These are phyloP conservation scores for Castanea crenata DNA, from an alignment of 306 rosid genomes.

Conservation along the genomic window DNA sequence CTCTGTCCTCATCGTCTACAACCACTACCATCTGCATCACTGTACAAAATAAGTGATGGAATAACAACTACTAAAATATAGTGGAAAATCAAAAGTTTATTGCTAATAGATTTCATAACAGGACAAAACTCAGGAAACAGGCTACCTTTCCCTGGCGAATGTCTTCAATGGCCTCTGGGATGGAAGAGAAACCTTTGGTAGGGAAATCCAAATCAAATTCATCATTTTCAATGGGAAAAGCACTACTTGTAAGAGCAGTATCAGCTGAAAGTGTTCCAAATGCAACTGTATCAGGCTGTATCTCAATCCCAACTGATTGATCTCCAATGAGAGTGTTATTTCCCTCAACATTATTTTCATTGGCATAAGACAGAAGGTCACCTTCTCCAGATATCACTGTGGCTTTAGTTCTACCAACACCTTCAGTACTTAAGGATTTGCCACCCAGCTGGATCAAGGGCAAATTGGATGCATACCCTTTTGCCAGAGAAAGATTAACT, in stretches of 20 bases:
- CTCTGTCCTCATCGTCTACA: conserved; percentile 90
- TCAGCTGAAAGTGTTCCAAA: conserved; percentile 39
- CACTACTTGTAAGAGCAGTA: conserved; percentile 24
- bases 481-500: conserved; percentile 17
- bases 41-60: conserved; percentile 12
- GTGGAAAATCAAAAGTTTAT: background rate
- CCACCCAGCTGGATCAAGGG: conserved; percentile 36
- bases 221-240: conserved; percentile 40
- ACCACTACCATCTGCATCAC: conserved; percentile 70
- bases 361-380: conserved; percentile 47
- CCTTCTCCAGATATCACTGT: conserved; percentile 50
- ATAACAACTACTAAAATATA: background rate
- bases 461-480: conserved; percentile 24
- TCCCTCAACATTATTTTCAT: conserved; percentile 23
- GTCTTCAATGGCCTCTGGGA: conserved; percentile 81
- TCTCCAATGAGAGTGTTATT: conserved; percentile 17
- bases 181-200: conserved; percentile 70
- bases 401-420: conserved; percentile 41
- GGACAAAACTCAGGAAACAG: conserved; percentile 1
- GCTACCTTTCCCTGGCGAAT: conserved; percentile 83
- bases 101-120: background rate
- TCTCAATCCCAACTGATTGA: conserved; percentile 33
- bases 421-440: conserved; percentile 35
- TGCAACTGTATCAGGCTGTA: conserved; percentile 39
- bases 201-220: conserved; percentile 71